Base-by-base conservation (phyloP, 2,329 filamentous ascomycete species). In the Delphinella strobiligena region DNA sequence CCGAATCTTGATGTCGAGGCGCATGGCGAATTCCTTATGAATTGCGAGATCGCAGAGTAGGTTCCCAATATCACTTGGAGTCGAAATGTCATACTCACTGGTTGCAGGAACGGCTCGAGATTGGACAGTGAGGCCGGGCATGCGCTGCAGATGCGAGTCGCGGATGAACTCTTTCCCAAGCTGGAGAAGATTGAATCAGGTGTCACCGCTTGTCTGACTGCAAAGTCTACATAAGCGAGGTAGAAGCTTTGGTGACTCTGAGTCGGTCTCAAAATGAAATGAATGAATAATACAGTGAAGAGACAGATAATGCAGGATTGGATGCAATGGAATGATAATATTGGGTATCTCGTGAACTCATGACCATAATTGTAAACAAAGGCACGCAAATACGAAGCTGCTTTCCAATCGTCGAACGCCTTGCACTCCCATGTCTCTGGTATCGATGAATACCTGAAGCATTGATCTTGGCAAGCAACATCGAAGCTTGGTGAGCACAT, bases 1-100 rank as follows among this genome's bases (percentile, higher is more conserved):
- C 49, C 48, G 15, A 31, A 46, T 7, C n/a, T 50, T 18, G 54
- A 58, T 0, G 36, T 39, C 1, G 54, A 58, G 36, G 51, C 47
- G 1, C 60, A 64, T 47, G 61, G 61, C 0, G 46, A 57, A 44
- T 64, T 62, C 40, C 40, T 62, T 34, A 54, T 50, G 36, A 54
- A 63, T 40, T 54, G 52, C 4, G 36, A 48, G 40, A 41, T 61
- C n/a, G 36, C 11, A 8, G 19, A 18, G 34, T 37, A 16, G 33
- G 41, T 31, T 35, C 7, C 22, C 29, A 12, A 7, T 8, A 4
- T 17, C 14, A 24, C 29, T n/a, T n/a, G n/a, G n/a, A n/a, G n/a
- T n/a, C n/a, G n/a, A n/a, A n/a, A 10, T 41, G 36, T 33, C n/a
- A 37, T 12, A 42, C 37, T 31, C 38, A 42, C 15, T 32, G 36